Evolutionary conservation across 345 rosid species (phyloP).

Genomic region (Raphanus raphanistrum): DNA sequence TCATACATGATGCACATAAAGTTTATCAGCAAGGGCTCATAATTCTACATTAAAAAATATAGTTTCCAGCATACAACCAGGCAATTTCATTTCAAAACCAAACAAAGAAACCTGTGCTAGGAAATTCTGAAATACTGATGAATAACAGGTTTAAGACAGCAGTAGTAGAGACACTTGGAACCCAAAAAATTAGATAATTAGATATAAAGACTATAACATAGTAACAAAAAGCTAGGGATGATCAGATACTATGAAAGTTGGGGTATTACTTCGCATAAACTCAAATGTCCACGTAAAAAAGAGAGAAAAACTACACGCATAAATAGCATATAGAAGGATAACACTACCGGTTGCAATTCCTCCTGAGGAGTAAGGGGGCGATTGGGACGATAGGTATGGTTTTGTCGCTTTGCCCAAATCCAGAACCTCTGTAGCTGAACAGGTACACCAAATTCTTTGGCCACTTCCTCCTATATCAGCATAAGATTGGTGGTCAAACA

Average conservation of each 20-base stretch:
- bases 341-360: slow-evolving; percentile 71
- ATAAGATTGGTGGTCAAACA: slow-evolving; percentile 12
- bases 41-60: not conserved
- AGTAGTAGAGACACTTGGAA: slow-evolving; percentile 12
- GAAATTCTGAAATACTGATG: slow-evolving; percentile 11
- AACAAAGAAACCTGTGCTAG: slow-evolving; percentile 12
- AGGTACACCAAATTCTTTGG: slow-evolving; percentile 83
- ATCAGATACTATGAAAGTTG: slow-evolving; percentile 5
- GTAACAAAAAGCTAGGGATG: slow-evolving; percentile 9
- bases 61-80: not conserved
- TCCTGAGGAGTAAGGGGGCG: slow-evolving; percentile 74
- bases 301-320: slow-evolving; percentile 12
- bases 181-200: not conserved
- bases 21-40: slow-evolving; percentile 1
- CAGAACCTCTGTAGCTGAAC: slow-evolving; percentile 88
- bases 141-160: slow-evolving; percentile 2
- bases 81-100: slow-evolving; percentile 8
- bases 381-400: slow-evolving; percentile 90
- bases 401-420: slow-evolving; percentile 97
- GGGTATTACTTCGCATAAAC: not conserved
- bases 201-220: slow-evolving; percentile 3
- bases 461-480: slow-evolving; percentile 81
- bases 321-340: slow-evolving; percentile 14
- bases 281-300: not conserved
- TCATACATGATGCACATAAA: not conserved